phyloP scores from a whole-genome alignment of 352 stramenopile species.

The Nothophytophthora sp. region DNA sequence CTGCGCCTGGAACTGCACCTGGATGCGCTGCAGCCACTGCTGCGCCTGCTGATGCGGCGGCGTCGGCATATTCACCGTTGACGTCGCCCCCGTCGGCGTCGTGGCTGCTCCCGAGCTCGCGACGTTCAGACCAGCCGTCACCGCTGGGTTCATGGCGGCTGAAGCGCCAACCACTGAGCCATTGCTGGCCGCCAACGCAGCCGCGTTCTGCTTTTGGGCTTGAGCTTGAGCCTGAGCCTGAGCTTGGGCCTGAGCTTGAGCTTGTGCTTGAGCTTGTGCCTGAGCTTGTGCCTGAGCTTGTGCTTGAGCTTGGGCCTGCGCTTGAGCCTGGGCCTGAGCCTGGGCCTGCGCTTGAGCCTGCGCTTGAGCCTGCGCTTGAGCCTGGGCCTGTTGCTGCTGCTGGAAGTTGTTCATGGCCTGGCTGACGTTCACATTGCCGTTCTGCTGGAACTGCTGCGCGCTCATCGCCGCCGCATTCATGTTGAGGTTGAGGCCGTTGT shows the following conservation, averaged over 20 bases:
- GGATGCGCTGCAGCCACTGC: constrained; percentile 80
- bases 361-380: constrained; percentile 21
- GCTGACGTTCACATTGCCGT: constrained; percentile 27
- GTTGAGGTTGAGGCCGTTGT: constrained; percentile 38
- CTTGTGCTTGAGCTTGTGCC: constrained; percentile 22
- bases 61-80: constrained; percentile 30
- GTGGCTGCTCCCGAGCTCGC: constrained; percentile 16
- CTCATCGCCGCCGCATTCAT: constrained; percentile 40
- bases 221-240: constrained; percentile 18
- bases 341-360: constrained; percentile 30
- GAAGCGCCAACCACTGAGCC: constrained; percentile 15
- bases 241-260: constrained; percentile 19
- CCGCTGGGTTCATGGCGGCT: constrained; percentile 29
- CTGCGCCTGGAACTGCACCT: constrained; percentile 82
- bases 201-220: constrained; percentile 21
- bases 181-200: constrained; percentile 22
- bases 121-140: constrained; percentile 25
- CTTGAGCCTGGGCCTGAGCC: constrained; percentile 30
- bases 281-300: constrained; percentile 23
- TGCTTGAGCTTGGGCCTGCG: constrained; percentile 26
- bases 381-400: constrained; percentile 35
- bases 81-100: constrained; percentile 20
- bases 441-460: constrained; percentile 39
- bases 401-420: constrained; percentile 63
- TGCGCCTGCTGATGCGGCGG: constrained; percentile 71